Evolutionary conservation across 352 stramenopile species (phyloP), one percentile per base, ranked within the genome.

Genomic region (Ophiocytium majus): DNA sequence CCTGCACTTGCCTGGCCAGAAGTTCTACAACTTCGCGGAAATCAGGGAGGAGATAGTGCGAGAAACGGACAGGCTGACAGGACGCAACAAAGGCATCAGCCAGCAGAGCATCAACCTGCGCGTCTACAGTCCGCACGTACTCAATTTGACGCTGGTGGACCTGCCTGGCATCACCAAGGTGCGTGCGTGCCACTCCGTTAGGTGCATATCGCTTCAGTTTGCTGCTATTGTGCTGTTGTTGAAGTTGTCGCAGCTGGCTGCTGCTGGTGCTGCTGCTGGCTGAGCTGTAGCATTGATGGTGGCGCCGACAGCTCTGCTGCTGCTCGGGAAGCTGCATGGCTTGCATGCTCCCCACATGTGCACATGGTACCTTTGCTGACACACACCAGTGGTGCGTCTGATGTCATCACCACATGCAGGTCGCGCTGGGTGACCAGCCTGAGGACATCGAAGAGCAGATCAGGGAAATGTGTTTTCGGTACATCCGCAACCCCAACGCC

Each of bases 401-500:
- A n/a, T n/a, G n/a, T n/a, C n/a, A n/a, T n/a, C n/a, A n/a, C n/a
- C n/a, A n/a, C n/a, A 57, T 83, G 36, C 37, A 95, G 89, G 96
- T 99, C 79, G 95, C 97, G 0, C 95, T 99, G 0, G 96, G 97
- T 50, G 97, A 99, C 92, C 98, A 99, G 89, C 98, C 98, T 17
- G 92, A 96, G 50, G 97, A 99, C 90, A 99, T 99, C 90, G 97
- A 99, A 91, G 95, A 99, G 79, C 97, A 99, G 90, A 99, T 99
- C 90, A 94, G 96, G n/a, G 92, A 96, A 66, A 99, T 99, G 95
- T 98, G 96, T 90, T 89, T 98, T 10, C 92, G 98, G 85, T 99
- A 98, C 92, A 99, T 99, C 81, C 90, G 43, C 50, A 99, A 99
- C 92, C 97, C 97, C 0, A 99, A 99, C 90, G 97, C 96, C 35